These are phyloP conservation scores for Alternaria angustiovoidea DNA, from an alignment of 2,329 filamentous ascomycete species.

Conservation along the genomic window DNA sequence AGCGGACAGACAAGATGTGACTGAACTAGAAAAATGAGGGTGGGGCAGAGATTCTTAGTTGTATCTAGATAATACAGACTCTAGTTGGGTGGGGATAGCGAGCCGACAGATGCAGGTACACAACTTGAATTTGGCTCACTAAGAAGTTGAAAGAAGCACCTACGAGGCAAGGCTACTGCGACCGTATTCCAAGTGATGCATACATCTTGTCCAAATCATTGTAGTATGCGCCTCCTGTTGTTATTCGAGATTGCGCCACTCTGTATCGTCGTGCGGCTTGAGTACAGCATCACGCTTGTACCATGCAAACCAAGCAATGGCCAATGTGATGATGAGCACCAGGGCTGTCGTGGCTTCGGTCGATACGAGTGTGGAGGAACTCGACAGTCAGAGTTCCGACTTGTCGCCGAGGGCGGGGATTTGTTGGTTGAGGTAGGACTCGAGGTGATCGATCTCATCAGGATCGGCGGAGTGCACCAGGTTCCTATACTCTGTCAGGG, in stretches of 20 bases:
- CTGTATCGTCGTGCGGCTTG: background rate
- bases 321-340: conserved; percentile 34
- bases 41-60: background rate
- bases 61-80: background rate
- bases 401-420: conserved; percentile 59
- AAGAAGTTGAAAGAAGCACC: background rate
- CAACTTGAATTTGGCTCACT: background rate
- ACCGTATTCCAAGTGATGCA: background rate
- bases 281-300: conserved; percentile 22
- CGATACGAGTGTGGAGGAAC: conserved; percentile 3
- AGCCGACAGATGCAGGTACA: background rate
- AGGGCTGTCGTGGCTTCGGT: conserved; percentile 31
- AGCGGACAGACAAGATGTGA: background rate
- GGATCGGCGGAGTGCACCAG: conserved; percentile 79
- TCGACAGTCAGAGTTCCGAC: conserved; percentile 44
- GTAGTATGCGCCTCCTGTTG: background rate
- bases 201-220: background rate
- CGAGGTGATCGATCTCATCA: conserved; percentile 83
- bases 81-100: background rate
- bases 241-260: background rate
- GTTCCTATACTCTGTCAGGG: conserved; percentile 57
- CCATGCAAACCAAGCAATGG: conserved; percentile 39
- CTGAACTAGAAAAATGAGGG: background rate
- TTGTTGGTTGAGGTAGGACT: conserved; percentile 65
- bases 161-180: background rate